Percentiles rank a stretch among this genome's conserved stretches.
These are phyloP conservation scores for Teratosphaeria nubilosa DNA, from an alignment of 2,329 filamentous ascomycete genomes.

Conservation along the genomic window DNA sequence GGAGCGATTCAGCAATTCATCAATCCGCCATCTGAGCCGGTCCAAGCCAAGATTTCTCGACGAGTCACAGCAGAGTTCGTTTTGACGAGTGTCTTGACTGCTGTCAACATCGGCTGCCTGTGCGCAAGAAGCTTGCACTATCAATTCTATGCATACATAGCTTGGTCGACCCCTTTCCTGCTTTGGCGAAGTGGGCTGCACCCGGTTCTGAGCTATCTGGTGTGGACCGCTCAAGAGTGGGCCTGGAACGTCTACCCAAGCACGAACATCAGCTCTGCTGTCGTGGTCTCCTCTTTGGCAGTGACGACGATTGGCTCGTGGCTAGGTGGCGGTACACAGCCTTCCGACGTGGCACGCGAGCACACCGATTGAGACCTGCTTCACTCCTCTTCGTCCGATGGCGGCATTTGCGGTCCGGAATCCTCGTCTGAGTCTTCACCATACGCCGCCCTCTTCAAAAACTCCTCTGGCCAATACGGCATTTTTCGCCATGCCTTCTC, in stretches of 20 bases:
- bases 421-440: conserved; percentile 59
- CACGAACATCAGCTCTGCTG: conserved; percentile 50
- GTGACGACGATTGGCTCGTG: conserved; percentile 55
- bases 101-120: conserved; percentile 68
- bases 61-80: conserved; percentile 62
- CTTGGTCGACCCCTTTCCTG: conserved; percentile 79
- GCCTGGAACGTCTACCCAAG: conserved; percentile 95
- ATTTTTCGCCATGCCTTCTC: conserved; percentile 88
- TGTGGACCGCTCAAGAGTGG: conserved; percentile 78
- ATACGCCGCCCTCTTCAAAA: conserved; percentile 39
- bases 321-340: conserved; percentile 17
- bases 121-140: conserved; percentile 87
- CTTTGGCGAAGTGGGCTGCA: conserved; percentile 68
- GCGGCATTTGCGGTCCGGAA: conserved; percentile 30
- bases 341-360: conserved; percentile 3
- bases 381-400: conserved; percentile 22
- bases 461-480: conserved; percentile 57
- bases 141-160: conserved; percentile 88
- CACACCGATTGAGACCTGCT: conserved; percentile 4
- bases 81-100: conserved; percentile 64
- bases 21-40: conserved; percentile 33
- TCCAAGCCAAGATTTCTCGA: conserved; percentile 48
- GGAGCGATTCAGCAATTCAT: conserved; percentile 44
- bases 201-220: conserved; percentile 53
- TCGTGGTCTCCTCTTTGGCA: conserved; percentile 62